phyloP scores from a whole-genome alignment of 441 rosid species.

The Pelargonium exstipulatum region DNA sequence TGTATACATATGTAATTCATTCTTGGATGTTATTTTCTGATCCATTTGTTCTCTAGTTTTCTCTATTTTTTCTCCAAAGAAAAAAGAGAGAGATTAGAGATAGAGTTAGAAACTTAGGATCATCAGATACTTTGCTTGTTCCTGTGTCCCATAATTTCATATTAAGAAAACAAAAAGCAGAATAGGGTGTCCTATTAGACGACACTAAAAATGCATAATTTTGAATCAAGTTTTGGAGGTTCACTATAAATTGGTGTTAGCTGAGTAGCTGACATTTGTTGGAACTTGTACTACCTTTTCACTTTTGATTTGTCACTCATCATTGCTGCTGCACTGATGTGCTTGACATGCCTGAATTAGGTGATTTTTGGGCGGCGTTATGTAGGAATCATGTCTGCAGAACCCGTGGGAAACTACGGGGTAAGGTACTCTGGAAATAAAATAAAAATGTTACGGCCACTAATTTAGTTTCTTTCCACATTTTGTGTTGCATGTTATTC shows the following conservation, averaged over 20 bases:
- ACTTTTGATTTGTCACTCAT: neutral
- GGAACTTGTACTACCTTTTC: neutral
- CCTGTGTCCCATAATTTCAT: neutral
- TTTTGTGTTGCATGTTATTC: neutral
- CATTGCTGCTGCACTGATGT: neutral
- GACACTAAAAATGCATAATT: neutral
- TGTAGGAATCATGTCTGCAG: constrained; percentile 92
- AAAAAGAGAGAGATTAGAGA: no score
- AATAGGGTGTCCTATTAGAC: neutral
- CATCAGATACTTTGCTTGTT: no score
- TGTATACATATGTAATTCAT: neutral
- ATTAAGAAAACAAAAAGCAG: neutral
- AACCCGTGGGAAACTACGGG: constrained; percentile 91
- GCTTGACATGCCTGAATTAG: constrained; percentile 32
- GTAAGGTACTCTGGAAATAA: constrained; percentile 54
- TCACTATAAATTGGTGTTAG: neutral
- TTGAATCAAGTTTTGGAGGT: neutral
- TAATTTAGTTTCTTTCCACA: neutral
- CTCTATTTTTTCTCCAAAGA: neutral
- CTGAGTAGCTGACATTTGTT: neutral
- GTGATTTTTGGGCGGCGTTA: constrained; percentile 80
- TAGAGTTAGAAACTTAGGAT: no score
- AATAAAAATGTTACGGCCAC: neutral
- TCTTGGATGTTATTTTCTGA: neutral
- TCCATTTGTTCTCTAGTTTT: neutral